phyloP scores from a whole-genome alignment of 1,284 basidiomycete genomes.

The Inonotus hispidus region DNA sequence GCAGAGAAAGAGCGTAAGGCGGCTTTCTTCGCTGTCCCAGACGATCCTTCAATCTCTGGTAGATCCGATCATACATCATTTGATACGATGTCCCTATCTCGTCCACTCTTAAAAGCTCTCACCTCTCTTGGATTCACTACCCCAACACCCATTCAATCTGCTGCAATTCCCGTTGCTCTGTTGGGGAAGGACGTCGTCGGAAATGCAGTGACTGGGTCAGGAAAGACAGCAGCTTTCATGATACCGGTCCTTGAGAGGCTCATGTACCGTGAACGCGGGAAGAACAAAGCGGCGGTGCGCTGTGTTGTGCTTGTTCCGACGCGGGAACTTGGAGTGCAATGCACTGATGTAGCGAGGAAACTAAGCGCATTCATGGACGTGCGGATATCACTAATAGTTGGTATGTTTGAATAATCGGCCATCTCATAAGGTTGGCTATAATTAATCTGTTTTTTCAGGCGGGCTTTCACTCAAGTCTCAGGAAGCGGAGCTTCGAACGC shows the following conservation, averaged over 20 bases:
- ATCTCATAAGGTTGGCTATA: conserved; percentile 11
- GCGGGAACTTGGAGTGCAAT: conserved; percentile 91
- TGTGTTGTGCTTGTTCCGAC: conserved; percentile 93
- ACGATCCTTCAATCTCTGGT: conserved; percentile 34
- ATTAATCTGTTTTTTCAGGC: conserved; percentile 40
- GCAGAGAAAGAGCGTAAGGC: conserved; percentile 75
- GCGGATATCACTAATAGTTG: conserved; percentile 83
- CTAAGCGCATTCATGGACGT: conserved; percentile 86
- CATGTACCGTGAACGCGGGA: conserved; percentile 82
- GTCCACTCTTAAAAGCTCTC: conserved; percentile 84
- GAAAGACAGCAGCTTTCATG: conserved; percentile 95
- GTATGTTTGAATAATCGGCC: conserved; percentile 38
- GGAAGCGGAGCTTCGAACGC: conserved; percentile 76
- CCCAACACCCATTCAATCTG: conserved; percentile 94
- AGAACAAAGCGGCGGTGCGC: conserved; percentile 83
- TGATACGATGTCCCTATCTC: conserved; percentile 82
- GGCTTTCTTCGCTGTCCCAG: conserved; percentile 77
- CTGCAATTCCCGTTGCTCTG: conserved; percentile 88
- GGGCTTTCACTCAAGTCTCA: conserved; percentile 90
- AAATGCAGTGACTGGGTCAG: conserved; percentile 91
- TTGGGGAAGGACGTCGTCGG: conserved; percentile 95
- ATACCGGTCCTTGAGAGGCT: conserved; percentile 92
- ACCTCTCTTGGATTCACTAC: conserved; percentile 75
- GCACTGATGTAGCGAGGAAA: conserved; percentile 85
- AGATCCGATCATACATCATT: conserved; percentile 56